phyloP scores from a whole-genome alignment of 345 rosid genomes.

The Pistacia vera region DNA sequence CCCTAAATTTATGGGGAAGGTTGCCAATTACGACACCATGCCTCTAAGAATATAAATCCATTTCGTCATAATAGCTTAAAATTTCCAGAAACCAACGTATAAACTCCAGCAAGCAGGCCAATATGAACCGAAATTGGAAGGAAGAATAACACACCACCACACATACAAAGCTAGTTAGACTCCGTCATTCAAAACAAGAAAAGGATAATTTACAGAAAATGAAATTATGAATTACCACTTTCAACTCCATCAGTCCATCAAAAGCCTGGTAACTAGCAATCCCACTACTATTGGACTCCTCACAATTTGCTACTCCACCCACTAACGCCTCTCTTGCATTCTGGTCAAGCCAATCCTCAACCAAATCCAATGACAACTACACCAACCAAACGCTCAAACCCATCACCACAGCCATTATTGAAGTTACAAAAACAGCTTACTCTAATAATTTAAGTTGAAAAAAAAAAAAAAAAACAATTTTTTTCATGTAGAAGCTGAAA shows the following conservation, averaged over 20 bases:
- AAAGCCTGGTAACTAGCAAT: slow-evolving; percentile 73
- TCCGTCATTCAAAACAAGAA: neutral
- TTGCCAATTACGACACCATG: neutral
- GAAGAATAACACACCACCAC: neutral
- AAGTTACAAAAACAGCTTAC: neutral
- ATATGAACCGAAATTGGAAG: neutral
- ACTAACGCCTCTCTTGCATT: slow-evolving; percentile 53
- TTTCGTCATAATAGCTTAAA: neutral
- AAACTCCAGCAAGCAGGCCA: neutral
- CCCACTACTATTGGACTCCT: slow-evolving; percentile 48
- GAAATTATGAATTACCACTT: slow-evolving; percentile 60
- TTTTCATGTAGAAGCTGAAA: neutral
- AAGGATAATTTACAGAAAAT: neutral
- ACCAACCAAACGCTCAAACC: slow-evolving; percentile 5
- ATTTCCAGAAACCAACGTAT: neutral
- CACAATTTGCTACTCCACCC: slow-evolving; percentile 45
- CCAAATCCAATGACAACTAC: slow-evolving; percentile 60
- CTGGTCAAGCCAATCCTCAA: slow-evolving; percentile 57
- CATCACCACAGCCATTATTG: neutral
- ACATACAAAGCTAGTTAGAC: neutral
- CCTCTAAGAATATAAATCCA: neutral
- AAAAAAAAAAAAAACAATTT: neutral
- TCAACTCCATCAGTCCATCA: slow-evolving; percentile 72
- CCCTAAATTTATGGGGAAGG: neutral
- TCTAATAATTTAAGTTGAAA: neutral